Base-by-base conservation (phyloP, 345 rosid genomes). In the Brassica rapa region DNA sequence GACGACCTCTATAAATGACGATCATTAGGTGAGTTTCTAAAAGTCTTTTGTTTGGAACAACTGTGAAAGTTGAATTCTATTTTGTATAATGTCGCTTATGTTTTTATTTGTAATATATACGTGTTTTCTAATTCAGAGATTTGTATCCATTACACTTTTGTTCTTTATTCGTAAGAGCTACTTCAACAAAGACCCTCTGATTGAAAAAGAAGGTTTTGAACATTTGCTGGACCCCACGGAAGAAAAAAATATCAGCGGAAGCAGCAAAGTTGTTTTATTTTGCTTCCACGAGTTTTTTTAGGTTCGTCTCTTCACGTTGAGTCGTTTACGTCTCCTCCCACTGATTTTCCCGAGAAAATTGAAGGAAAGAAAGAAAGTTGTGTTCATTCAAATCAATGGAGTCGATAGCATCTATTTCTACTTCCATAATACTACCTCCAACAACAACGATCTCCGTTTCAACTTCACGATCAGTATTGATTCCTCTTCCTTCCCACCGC, bases 381-480 rank as follows among this genome's bases (percentile, higher is more conserved):
- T 16, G 15, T 70, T 66, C 1, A 29, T 59, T 66, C 2, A n/a
- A 15, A 32, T 66, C 2, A 24, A 93, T 92, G 98, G 97, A 94
- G 72, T 82, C 97, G 6, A 82, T 94, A 7, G 74, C 92, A 5
- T 83, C 86, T 0, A 85, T 87, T n/a, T 89, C 97, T n/a, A 90
- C 94, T 6, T 88, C 97, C 43, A 68, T 92, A 70, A 86, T 88
- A 74, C 89, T 92, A n/a, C 95, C 93, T 74, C 89, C 88, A 30
- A 78, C 68, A 3, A 27, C 88, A 72, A 35, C 87, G 81, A n/a
- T 83, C 62, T 67, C 81, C 12, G 49, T 82, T 60, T 66, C 87
- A 12, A 73, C 85, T 62, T 83, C 79, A 27, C 80, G 82, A 71
- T 77, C 77, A 23, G 60, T 72, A 9, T 41, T 39, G 49, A 23